phyloP scores from a whole-genome alignment of 2,329 filamentous ascomycete genomes.

The Furcasterigmium furcatum region DNA sequence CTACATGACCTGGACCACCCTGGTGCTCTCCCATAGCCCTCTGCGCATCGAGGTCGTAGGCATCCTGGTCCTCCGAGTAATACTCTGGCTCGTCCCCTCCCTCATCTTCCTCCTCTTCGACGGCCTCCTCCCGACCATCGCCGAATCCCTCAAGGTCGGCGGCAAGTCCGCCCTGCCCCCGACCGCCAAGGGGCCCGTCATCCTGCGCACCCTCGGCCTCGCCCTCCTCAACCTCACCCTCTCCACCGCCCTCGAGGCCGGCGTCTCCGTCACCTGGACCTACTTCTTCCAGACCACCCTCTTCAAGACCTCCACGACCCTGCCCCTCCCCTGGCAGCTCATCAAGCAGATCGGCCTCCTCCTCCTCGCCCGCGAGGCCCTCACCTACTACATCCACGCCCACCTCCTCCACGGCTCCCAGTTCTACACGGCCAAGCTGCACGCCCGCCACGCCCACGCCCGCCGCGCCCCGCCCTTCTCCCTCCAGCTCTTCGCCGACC shows the following conservation, averaged over 20 bases:
- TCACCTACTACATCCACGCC: conserved; percentile 75
- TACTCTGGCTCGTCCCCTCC: conserved; percentile 73
- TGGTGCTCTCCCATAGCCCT: conserved; percentile 74
- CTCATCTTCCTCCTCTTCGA: conserved; percentile 73
- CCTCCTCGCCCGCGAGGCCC: conserved; percentile 46
- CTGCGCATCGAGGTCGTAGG: conserved; percentile 73
- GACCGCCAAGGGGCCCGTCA: conserved; percentile 25
- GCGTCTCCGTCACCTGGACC: conserved; percentile 31
- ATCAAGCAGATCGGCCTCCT: conserved; percentile 44
- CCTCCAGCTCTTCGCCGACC: conserved; percentile 63
- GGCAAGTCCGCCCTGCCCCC: conserved; percentile 48
- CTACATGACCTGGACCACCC: conserved; percentile 83
- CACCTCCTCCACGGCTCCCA: conserved; percentile 58
- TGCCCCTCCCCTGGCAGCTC: conserved; percentile 52
- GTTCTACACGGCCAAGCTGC: conserved; percentile 33
- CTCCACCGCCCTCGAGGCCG: conserved; percentile 39
- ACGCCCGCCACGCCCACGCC: conserved; percentile 47
- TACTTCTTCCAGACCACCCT: conserved; percentile 31
- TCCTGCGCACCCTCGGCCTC: conserved; percentile 34
- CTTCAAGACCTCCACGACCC: conserved; percentile 43
- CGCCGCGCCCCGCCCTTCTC: conserved; percentile 55
- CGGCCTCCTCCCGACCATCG: conserved; percentile 63
- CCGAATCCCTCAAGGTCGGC: conserved; percentile 66
- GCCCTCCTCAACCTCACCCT: conserved; percentile 43
- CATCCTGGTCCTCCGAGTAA: conserved; percentile 60